Base-by-base conservation (phyloP, 2,329 filamentous ascomycete species). In the Neonectria faginata region DNA sequence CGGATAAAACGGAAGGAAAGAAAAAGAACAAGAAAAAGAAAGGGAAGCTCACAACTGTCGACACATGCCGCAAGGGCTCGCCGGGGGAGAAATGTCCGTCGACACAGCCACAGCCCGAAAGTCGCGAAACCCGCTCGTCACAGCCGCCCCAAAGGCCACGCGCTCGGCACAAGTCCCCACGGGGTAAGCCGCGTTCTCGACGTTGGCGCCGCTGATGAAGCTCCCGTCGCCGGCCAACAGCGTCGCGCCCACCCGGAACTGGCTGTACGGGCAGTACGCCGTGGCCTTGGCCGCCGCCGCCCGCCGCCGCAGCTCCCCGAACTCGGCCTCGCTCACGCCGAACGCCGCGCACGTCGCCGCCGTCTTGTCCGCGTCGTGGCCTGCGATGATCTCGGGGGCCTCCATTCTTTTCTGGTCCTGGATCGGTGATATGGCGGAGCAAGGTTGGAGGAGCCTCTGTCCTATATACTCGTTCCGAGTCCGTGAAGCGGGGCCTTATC, bases 151-250 rank as follows among this genome's bases (percentile, higher is more conserved):
- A 70, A 98, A 85, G 2, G 93, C 94, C n/a, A 95, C 92, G 63
- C 95, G 86, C 85, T 99, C 96, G 14, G 96, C 96, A 79, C 96
- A 98, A 3, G 92, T 97, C n/a, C 93, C 93, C 6, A 97, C 94
- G 0, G 96, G 95, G 77, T 97, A 98, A 29, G 91, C 84, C 1
- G 93, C 94, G 77, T 98, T 97, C 82, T 99, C 96, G 66, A 98
- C 89, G 77, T 97, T 97, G 67, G 92, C 94, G 59, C 96, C 96
- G 51, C 71, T 69, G 53, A 77, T 74, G 53, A 77, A 66, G 56
- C 72, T 68, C 3, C 85, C 86, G 31, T 84, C 79, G 11, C 79
- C 75, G 41, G 77, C 77, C 67, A 98, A 88, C 65, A 98, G 80
- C 36, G 92, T 90, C 54, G 92, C 91, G 67, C 96, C 96, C 67